These are phyloP conservation scores for Aspergillus sp. DNA, from an alignment of 2,329 filamentous ascomycete species.

Conservation along the genomic window DNA sequence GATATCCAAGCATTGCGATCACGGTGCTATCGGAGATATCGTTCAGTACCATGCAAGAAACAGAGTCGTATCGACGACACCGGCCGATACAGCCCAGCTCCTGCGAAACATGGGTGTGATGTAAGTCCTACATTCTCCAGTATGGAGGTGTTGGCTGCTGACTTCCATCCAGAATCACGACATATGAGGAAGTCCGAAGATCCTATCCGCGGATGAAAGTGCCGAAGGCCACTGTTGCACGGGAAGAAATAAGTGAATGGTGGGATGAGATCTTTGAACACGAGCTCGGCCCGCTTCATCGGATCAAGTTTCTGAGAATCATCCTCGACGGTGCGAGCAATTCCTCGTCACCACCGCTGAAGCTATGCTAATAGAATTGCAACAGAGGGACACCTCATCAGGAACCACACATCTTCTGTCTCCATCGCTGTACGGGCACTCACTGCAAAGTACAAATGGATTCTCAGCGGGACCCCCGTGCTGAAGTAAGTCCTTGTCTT, in stretches of 20 bases:
- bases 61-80: conserved; percentile 10
- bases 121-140: conserved; percentile 4
- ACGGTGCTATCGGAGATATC: conserved; percentile 18
- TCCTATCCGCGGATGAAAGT: conserved; percentile 30
- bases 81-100: conserved; percentile 17
- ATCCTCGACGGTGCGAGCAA: conserved; percentile 37
- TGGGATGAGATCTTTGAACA: conserved; percentile 23
- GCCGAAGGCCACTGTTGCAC: conserved; percentile 13
- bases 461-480: conserved; percentile 40
- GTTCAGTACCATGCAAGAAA: conserved; percentile 23
- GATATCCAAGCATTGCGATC: conserved; percentile 32
- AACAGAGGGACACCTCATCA: conserved; percentile 37
- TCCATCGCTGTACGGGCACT: conserved; percentile 38
- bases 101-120: conserved; percentile 25
- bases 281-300: conserved; percentile 33
- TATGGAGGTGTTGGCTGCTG: conserved; percentile 2
- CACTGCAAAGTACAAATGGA: conserved; percentile 36
- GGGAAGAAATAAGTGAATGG: conserved; percentile 22
- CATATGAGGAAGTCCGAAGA: conserved; percentile 35
- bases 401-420: conserved; percentile 32
- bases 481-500: conserved; percentile 29
- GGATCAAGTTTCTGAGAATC: conserved; percentile 37
- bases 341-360: not conserved
- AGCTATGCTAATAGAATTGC: not conserved
- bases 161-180: conserved; percentile 31